A percentile compares a stretch with the other conserved stretches of the same genome.
phyloP scores from a whole-genome alignment of 441 rosid species.

The Arabidopsis hybrid region DNA sequence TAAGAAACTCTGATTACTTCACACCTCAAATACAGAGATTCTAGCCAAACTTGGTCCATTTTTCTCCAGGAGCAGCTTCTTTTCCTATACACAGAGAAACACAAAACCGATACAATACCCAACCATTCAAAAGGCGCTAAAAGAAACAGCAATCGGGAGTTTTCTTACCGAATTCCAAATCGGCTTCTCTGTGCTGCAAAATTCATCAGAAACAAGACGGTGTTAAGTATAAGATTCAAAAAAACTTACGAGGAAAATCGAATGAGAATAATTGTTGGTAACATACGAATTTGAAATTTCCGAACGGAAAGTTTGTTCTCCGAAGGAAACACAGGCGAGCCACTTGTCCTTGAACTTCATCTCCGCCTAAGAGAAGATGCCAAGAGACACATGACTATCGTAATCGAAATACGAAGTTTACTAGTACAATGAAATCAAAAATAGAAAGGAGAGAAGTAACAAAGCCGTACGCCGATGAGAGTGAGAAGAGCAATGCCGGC shows the following conservation, averaged over 20 bases:
- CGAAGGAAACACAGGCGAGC: slow-evolving; percentile 91
- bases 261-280: not conserved
- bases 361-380: slow-evolving; percentile 63
- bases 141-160: not conserved
- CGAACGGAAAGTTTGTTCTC: slow-evolving; percentile 89
- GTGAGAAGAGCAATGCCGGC: slow-evolving; percentile 92
- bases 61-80: slow-evolving; percentile 85
- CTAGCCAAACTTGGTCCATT: slow-evolving; percentile 84
- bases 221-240: not conserved
- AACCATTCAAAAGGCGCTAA: not conserved
- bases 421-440: not conserved
- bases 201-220: slow-evolving; percentile 40
- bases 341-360: slow-evolving; percentile 90
- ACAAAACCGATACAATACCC: not conserved
- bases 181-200: slow-evolving; percentile 84
- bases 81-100: slow-evolving; percentile 56
- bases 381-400: slow-evolving; percentile 4
- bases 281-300: slow-evolving; percentile 68
- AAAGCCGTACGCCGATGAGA: slow-evolving; percentile 55
- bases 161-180: slow-evolving; percentile 77
- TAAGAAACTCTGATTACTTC: slow-evolving; percentile 6
- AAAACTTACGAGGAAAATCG: not conserved
- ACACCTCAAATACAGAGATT: slow-evolving; percentile 91
- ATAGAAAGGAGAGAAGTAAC: not conserved
- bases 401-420: not conserved